Percentiles rank a stretch among this genome's conserved stretches.
Evolutionary conservation across 1,284 basidiomycete genomes (phyloP).

Genomic region (Rhizoctonia solani): DNA sequence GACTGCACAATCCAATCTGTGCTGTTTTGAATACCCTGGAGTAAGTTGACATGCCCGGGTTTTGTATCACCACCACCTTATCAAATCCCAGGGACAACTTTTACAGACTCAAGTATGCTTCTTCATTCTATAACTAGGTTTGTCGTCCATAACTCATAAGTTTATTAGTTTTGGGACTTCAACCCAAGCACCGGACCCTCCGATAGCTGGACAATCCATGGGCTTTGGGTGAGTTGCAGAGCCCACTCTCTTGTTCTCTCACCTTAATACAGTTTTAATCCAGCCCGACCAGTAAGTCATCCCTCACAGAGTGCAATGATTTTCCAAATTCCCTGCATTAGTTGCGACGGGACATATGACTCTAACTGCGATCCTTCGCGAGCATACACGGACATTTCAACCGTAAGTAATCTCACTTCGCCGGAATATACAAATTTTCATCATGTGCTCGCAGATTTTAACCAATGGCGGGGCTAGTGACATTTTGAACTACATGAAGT

Average conservation of each 20-base stretch:
- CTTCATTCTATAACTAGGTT: not conserved
- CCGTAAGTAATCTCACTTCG: conserved; percentile 47
- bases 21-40: conserved; percentile 39
- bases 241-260: not conserved
- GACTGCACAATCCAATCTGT: conserved; percentile 36
- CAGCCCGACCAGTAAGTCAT: conserved; percentile 29
- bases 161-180: conserved; percentile 40
- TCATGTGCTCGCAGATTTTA: conserved; percentile 55
- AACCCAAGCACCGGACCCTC: conserved; percentile 41
- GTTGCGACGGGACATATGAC: conserved; percentile 69
- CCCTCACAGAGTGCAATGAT: not conserved
- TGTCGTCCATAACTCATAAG: not conserved
- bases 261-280: not conserved
- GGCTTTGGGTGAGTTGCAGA: conserved; percentile 39
- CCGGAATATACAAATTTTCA: not conserved
- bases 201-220: conserved; percentile 40
- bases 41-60: conserved; percentile 12
- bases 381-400: conserved; percentile 60
- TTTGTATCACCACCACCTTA: not conserved
- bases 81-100: conserved; percentile 35
- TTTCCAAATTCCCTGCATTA: conserved; percentile 41
- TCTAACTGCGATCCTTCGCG: conserved; percentile 68
- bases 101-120: conserved; percentile 36
- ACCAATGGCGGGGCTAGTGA: conserved; percentile 59
- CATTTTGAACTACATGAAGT: conserved; percentile 69